These are phyloP conservation scores for Mariannaea elegans DNA, from an alignment of 2,329 filamentous ascomycete species.

Conservation along the genomic window DNA sequence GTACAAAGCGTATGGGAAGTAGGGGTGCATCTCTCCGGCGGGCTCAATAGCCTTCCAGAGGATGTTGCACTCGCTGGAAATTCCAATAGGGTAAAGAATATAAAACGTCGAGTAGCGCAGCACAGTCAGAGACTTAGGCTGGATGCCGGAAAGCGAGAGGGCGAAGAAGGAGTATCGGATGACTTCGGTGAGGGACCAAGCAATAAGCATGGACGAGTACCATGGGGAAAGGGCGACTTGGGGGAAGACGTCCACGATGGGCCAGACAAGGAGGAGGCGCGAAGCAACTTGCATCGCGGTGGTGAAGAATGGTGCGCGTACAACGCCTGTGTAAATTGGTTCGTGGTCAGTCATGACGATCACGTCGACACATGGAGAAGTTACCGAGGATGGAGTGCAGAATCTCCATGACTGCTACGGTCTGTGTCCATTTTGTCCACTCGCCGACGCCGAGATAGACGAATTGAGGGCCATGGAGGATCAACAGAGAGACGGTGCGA, in stretches of 20 bases:
- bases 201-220: constrained; percentile 82
- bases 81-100: constrained; percentile 90
- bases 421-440: constrained; percentile 84
- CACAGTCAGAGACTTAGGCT: constrained; percentile 77
- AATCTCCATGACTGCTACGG: constrained; percentile 82
- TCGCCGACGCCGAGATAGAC: constrained; percentile 71
- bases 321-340: constrained; percentile 68
- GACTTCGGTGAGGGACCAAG: constrained; percentile 92
- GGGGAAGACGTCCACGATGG: constrained; percentile 79
- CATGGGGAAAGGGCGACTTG: constrained; percentile 66
- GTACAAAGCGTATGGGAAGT: constrained; percentile 68
- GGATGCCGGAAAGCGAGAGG: constrained; percentile 69
- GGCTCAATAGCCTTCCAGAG: constrained; percentile 76
- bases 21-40: constrained; percentile 56
- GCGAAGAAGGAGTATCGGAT: constrained; percentile 94
- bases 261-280: constrained; percentile 90
- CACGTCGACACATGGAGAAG: not conserved
- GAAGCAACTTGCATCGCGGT: constrained; percentile 90
- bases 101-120: constrained; percentile 93
- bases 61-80: constrained; percentile 85
- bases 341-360: not conserved
- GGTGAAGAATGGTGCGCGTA: constrained; percentile 84
- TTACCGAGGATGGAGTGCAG: constrained; percentile 80
- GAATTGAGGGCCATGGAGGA: constrained; percentile 61
- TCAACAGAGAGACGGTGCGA: constrained; percentile 67